These are phyloP conservation scores for Grosmannia huntii DNA, from an alignment of 2,329 filamentous ascomycete genomes.

Conservation along the genomic window DNA sequence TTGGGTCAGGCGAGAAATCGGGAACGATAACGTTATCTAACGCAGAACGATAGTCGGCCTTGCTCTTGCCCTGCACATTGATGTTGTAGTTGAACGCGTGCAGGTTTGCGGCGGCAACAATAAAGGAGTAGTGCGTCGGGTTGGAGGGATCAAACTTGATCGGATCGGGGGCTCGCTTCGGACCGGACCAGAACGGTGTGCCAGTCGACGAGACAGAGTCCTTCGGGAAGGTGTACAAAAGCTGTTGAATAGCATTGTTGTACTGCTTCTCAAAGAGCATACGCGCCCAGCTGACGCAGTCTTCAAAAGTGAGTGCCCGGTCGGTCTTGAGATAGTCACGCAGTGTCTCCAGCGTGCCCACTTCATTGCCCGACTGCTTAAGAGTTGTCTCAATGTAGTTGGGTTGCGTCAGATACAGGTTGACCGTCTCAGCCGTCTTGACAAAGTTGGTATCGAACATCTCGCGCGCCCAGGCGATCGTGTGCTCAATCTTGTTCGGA, in stretches of 20 bases:
- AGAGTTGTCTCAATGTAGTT: constrained; percentile 79
- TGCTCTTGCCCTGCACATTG: constrained; percentile 63
- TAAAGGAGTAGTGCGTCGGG: constrained; percentile 74
- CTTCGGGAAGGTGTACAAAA: constrained; percentile 95
- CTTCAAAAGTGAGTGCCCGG: constrained; percentile 83
- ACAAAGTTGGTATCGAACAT: constrained; percentile 91
- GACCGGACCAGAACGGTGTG: constrained; percentile 93
- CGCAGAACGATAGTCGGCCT: constrained; percentile 62
- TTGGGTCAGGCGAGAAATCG: constrained; percentile 81
- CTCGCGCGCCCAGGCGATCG: constrained; percentile 95
- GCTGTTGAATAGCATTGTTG: constrained; percentile 89
- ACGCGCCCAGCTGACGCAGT: constrained; percentile 93
- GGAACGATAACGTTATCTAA: constrained; percentile 89
- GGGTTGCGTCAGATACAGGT: constrained; percentile 81
- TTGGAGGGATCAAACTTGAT: constrained; percentile 81
- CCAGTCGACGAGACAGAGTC: constrained; percentile 80
- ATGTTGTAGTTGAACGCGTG: constrained; percentile 98
- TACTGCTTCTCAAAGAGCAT: constrained; percentile 93
- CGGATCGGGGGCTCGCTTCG: constrained; percentile 88
- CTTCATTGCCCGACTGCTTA: constrained; percentile 91
- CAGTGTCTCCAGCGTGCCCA: constrained; percentile 81
- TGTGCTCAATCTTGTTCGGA: constrained; percentile 97
- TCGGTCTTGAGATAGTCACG: constrained; percentile 84
- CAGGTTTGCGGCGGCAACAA: constrained; percentile 78
- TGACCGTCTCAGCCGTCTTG: constrained; percentile 85